Conservation (phyloP, 2,329 filamentous ascomycete genomes). For the Beauveria sp. region DNA sequence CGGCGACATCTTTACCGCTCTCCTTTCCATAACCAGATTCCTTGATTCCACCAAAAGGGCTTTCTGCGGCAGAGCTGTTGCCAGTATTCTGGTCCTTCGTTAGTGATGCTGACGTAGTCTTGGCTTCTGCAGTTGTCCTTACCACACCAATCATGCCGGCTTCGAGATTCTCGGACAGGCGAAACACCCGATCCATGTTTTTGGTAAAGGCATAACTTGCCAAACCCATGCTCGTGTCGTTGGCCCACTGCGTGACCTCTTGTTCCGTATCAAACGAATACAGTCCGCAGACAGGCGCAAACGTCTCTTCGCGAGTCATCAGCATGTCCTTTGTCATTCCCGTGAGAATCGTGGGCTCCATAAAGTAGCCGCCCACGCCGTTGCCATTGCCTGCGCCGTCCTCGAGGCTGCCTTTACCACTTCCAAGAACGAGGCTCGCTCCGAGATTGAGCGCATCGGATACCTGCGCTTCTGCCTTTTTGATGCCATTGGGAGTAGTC, state of each 20-base stretch:
- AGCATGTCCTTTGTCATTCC: slow-evolving; percentile 60
- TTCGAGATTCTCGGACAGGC: slow-evolving; percentile 42
- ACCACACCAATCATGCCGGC: slow-evolving; percentile 30
- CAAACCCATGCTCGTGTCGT: slow-evolving; percentile 59
- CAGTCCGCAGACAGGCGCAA: slow-evolving; percentile 62
- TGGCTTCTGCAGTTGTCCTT: slow-evolving; percentile 20
- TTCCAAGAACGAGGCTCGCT: slow-evolving; percentile 9
- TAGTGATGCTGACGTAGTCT: background rate
- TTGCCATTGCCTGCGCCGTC: slow-evolving; percentile 31
- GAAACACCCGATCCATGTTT: slow-evolving; percentile 32
- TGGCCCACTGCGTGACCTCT: slow-evolving; percentile 60
- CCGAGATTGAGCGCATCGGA: slow-evolving; percentile 40
- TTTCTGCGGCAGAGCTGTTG: slow-evolving; percentile 33
- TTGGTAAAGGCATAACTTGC: slow-evolving; percentile 63
- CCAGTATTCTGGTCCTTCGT: slow-evolving; percentile 23
- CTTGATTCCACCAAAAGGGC: slow-evolving; percentile 42
- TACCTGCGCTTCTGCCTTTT: slow-evolving; percentile 40
- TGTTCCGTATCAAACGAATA: slow-evolving; percentile 63
- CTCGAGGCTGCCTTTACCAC: background rate
- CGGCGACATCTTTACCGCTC: slow-evolving; percentile 38
- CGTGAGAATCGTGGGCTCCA: slow-evolving; percentile 59
- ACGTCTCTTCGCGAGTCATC: slow-evolving; percentile 61
- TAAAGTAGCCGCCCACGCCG: slow-evolving; percentile 51
- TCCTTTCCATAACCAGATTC: slow-evolving; percentile 40
- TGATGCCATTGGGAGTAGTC: slow-evolving; percentile 25